A percentile compares a stretch with the other conserved stretches of the same genome.
Evolutionary conservation across 192 early-diverging fungal genomes (phyloP).

Genomic region (Kickxella alabastrina): DNA sequence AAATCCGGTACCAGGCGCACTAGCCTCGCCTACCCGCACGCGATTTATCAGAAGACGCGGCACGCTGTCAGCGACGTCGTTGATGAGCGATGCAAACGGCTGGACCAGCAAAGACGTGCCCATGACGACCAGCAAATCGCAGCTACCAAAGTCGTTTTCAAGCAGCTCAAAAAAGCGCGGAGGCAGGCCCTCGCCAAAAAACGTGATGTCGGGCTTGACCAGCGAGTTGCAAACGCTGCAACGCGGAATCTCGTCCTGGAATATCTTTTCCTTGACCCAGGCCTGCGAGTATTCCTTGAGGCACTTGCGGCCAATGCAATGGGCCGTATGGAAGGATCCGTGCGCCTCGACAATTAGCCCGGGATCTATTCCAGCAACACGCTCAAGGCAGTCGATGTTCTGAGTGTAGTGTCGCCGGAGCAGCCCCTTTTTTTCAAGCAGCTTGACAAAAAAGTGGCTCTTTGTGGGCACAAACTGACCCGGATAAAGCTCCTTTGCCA

Average conservation of each 20-base stretch:
- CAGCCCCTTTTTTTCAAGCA: conserved; percentile 66
- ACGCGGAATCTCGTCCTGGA: conserved; percentile 59
- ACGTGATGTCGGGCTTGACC: conserved; percentile 94
- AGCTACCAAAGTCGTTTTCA: conserved; percentile 63
- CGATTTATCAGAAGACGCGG: conserved; percentile 91
- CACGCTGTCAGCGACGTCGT: conserved; percentile 56
- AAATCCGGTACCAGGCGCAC: conserved; percentile 54
- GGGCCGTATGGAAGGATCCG: conserved; percentile 82
- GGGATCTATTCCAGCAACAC: conserved; percentile 69
- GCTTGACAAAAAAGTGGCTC: conserved; percentile 82
- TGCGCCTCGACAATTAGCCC: conserved; percentile 86
- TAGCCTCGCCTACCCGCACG: conserved; percentile 68
- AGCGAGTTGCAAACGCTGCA: conserved; percentile 64
- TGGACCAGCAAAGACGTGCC: conserved; percentile 88
- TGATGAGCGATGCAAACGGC: conserved; percentile 81
- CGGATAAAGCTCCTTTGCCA: conserved; percentile 90
- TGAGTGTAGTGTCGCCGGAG: conserved; percentile 88
- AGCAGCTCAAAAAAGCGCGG: conserved; percentile 63
- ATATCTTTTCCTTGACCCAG: conserved; percentile 54
- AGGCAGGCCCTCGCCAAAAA: conserved; percentile 92
- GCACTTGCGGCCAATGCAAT: conserved; percentile 59
- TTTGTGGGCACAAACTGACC: conserved; percentile 73
- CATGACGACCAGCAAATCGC: conserved; percentile 89
- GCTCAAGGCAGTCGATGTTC: conserved; percentile 96
- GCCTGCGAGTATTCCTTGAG: conserved; percentile 35